These are phyloP conservation scores for Schizophyllum amplum DNA, from an alignment of 1,284 basidiomycete species.

Conservation along the genomic window DNA sequence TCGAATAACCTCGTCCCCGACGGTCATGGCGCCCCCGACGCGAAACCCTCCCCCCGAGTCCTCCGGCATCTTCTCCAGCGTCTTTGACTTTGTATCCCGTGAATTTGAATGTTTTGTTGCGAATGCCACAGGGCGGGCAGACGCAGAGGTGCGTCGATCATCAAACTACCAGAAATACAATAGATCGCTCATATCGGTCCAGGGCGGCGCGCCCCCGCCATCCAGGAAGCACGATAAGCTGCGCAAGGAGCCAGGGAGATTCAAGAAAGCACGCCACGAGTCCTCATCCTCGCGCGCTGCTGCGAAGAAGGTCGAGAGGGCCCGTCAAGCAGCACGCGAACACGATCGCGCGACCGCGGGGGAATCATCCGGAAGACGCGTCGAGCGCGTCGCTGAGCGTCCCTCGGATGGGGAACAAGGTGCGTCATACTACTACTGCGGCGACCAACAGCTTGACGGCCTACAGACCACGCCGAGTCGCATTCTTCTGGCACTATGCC, in stretches of 20 bases:
- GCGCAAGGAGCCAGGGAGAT: not conserved
- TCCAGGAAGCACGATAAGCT: not conserved
- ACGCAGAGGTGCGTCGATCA: constrained; percentile 15
- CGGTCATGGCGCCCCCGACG: not conserved
- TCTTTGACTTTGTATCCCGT: constrained; percentile 60
- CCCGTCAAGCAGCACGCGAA: not conserved
- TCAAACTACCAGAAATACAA: not conserved
- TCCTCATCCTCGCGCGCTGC: not conserved
- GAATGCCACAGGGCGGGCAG: constrained; percentile 46
- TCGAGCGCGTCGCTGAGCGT: not conserved
- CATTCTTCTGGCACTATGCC: not conserved
- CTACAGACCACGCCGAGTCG: not conserved
- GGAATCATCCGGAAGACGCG: not conserved
- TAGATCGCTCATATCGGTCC: not conserved
- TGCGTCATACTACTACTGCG: not conserved
- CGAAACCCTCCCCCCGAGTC: constrained; percentile 4
- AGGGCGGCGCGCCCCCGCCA: too few species aligned
- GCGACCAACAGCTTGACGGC: not conserved
- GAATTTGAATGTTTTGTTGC: constrained; percentile 64
- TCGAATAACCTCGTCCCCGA: not conserved
- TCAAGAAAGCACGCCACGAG: not conserved
- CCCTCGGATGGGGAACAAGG: not conserved
- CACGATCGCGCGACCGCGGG: not conserved
- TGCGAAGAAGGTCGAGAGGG: not conserved
- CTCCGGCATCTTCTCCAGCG: constrained; percentile 50